Base-by-base conservation (phyloP, 1,284 basidiomycete species). In the Fistulinella cinereoalba region DNA sequence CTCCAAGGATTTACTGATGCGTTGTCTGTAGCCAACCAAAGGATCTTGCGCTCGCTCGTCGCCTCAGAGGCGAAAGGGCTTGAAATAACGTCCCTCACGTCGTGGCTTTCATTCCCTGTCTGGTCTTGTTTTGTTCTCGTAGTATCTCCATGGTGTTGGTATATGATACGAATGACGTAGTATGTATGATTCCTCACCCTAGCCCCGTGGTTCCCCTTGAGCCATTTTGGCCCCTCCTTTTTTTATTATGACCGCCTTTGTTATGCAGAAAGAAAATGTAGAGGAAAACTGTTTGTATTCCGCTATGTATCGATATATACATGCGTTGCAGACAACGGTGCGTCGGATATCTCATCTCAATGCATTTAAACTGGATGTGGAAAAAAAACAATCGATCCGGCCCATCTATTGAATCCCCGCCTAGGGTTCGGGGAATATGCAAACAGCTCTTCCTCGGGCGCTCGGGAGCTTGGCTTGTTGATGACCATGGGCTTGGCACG, bases 11-110 rank as follows among this genome's bases (percentile, higher is more conserved):
- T 22, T 25, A 41, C 28, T 50, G 29, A 56, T 45, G 31, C 43
- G 42, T 44, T 22, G 47, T 54, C 50, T 50, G 47, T 57, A 85
- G 81, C 65, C 83, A 88, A 77, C 83, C 84, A 57, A 86, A 92
- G 80, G 91, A 93, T 71, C 83, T 94, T 55, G 89, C 90, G 55
- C 77, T 94, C 57, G 91, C 91, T 58, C 81, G 91, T 66, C 87
- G 91, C 66, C 86, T 94, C 73, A 80, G 91, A 59, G 91, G 91
- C 61, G 91, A 94, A 77, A 79, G 90, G 67, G 86, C 88, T 64
- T 92, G 80, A 32, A 85, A 49, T 43, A 11, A 21, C 38, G 34
- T n/a, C n/a, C n/a, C n/a, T 39, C 22, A 8, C 11, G 7, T 15
- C 4, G 37, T 44, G 27, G 31, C 36, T 37, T 23, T 43, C 25